Base-by-base conservation (phyloP, 176 grass and related monocot species). In the Zoysia japonica region DNA sequence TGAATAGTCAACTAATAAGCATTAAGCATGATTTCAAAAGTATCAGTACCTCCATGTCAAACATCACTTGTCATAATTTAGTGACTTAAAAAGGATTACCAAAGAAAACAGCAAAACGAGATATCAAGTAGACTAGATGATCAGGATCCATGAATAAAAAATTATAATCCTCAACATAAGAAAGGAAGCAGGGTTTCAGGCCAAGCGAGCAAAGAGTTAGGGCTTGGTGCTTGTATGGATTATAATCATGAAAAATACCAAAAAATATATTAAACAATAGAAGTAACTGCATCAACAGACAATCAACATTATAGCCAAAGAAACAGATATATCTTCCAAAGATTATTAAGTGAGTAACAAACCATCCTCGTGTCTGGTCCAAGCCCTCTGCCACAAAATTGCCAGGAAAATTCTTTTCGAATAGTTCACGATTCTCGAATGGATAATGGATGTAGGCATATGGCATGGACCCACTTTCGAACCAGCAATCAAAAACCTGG, bases 401-500 rank as follows among this genome's bases (percentile, higher is more conserved):
- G 16, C 96, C 96, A 66, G 96, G 96, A 78, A 99, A 99, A 69
- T 99, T 99, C 61, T 95, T 93, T 72, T 99, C 92, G 74, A 99
- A 99, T 50, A 95, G 82, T 73, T 91, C 96, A 67, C 84, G 84
- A 84, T 99, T 99, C 87, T 99, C 96, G 73, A 99, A 99, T 81
- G 96, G 96, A 65, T 99, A 99, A 75, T 99, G 96, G 88, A 99
- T 91, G 81, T 95, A 95, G 38, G 96, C 96, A 87, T 95, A 99
- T 75, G 96, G 96, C 96, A 99, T 99, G 7, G 92, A 99, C 47
- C 92, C 92, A 76, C 96, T 99, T 82, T 99, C 96, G 78, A 99
- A 99, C 96, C 96, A 99, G 82, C 96, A 99, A 64, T 99, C 96
- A 6, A 99, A 99, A 80, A 99, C 96, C 96, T 99, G 81, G 85